Evolutionary conservation across 163 green algal species (phyloP).

Genomic region (Scenedesmus sp.): DNA sequence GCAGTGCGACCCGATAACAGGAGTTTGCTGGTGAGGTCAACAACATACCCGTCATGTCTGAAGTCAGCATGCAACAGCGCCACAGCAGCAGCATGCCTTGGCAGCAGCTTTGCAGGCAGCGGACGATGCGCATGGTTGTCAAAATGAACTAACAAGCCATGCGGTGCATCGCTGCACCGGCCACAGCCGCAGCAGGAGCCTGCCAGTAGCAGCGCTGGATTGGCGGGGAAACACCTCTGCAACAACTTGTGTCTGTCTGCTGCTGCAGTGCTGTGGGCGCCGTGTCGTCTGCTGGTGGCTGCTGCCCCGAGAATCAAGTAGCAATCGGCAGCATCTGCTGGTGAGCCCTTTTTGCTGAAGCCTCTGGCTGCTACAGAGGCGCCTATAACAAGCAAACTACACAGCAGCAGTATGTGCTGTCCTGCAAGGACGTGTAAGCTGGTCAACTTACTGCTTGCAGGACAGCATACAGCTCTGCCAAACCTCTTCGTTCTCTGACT

Average conservation of each 20-base stretch:
- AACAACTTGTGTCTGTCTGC: background rate
- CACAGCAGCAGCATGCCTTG: background rate
- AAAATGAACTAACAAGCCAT: background rate
- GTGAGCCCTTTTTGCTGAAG: background rate
- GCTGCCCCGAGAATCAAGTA: constrained; percentile 6
- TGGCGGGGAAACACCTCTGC: too few species aligned
- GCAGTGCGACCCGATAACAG: constrained; percentile 32
- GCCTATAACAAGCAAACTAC: background rate
- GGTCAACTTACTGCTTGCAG: background rate
- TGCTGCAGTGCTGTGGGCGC: constrained; percentile 36
- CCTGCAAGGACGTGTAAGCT: background rate
- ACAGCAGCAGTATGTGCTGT: too few species aligned
- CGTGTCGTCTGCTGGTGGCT: constrained; percentile 24
- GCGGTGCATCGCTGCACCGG: background rate
- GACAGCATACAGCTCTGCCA: background rate
- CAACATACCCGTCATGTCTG: background rate
- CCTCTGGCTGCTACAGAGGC: background rate
- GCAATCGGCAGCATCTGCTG: background rate
- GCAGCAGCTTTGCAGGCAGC: background rate
- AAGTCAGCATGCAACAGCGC: background rate
- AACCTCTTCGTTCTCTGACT: background rate
- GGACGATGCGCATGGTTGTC: background rate
- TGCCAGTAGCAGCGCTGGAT: too few species aligned
- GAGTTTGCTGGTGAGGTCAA: constrained; percentile 35
- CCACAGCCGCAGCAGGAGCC: background rate